Percentiles rank a stretch among this genome's conserved stretches.
Evolutionary conservation across 371 early-diverging fungal genomes (phyloP).

Genomic region (Sporodiniella umbellata): DNA sequence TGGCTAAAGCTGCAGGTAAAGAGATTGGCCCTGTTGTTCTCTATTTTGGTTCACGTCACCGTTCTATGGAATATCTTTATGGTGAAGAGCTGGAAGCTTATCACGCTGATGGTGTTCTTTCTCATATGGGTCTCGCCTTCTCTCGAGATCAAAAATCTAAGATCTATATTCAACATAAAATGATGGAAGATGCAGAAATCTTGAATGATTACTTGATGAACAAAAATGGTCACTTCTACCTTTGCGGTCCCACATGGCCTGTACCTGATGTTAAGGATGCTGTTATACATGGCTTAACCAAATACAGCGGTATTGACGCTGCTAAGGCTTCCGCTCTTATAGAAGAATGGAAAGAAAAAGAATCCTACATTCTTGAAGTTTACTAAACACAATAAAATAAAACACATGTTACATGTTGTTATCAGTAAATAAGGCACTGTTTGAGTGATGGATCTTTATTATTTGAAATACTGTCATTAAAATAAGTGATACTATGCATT

Average conservation of each 20-base stretch:
- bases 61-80: conserved; percentile 89
- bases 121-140: conserved; percentile 87
- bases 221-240: conserved; percentile 83
- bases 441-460: too few relatives aligned
- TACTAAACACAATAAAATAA: conserved; percentile 50
- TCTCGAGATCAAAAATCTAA: conserved; percentile 91
- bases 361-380: conserved; percentile 89
- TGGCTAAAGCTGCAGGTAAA: conserved; percentile 70
- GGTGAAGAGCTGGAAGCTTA: conserved; percentile 94
- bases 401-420: too few relatives aligned
- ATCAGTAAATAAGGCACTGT: too few relatives aligned
- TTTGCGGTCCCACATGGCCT: conserved; percentile 95
- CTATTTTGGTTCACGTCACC: conserved; percentile 93
- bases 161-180: conserved; percentile 94
- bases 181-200: conserved; percentile 78
- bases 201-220: conserved; percentile 73
- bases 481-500: too few relatives aligned
- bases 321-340: conserved; percentile 69
- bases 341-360: conserved; percentile 89
- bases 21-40: conserved; percentile 89
- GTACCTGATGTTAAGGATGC: conserved; percentile 93
- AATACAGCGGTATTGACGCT: conserved; percentile 55
- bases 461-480: too few relatives aligned
- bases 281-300: conserved; percentile 72
- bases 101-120: conserved; percentile 79